Percentiles rank a stretch among this genome's conserved stretches.
phyloP scores from a whole-genome alignment of 2,329 filamentous ascomycete genomes.

The Monosporascus sp. region DNA sequence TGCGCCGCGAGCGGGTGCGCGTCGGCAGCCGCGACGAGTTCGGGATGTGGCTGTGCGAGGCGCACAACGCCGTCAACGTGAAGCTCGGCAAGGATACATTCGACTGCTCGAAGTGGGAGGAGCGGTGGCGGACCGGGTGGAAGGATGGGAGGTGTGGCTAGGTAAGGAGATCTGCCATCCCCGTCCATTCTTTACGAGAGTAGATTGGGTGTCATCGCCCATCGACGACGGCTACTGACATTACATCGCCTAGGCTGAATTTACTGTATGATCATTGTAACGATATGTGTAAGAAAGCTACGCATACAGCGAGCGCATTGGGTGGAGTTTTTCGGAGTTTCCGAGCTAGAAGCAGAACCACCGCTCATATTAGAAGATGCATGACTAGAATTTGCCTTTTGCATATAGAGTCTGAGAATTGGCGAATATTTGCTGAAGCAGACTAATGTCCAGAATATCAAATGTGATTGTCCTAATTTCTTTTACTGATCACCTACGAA shows the following conservation, averaged over 20 bases:
- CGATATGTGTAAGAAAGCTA: neutral
- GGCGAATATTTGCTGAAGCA: neutral
- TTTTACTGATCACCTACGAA: too few relatives aligned
- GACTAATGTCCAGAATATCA: neutral
- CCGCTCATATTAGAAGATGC: neutral
- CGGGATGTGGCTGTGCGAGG: conserved; percentile 76
- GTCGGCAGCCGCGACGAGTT: conserved; percentile 62
- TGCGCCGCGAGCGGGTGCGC: conserved; percentile 63
- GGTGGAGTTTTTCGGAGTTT: neutral
- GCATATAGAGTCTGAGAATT: too few relatives aligned
- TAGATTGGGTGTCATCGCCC: too few relatives aligned
- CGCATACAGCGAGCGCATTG: neutral
- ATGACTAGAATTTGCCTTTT: too few relatives aligned
- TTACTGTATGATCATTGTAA: neutral
- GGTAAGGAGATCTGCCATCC: neutral
- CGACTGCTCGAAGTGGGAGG: conserved; percentile 86
- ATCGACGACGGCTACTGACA: neutral
- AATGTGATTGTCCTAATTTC: neutral
- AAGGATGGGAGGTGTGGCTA: conserved; percentile 58
- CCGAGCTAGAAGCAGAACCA: neutral
- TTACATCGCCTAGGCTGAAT: neutral
- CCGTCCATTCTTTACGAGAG: too few relatives aligned
- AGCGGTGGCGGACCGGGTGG: conserved; percentile 92
- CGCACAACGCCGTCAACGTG: conserved; percentile 80
- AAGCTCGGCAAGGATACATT: conserved; percentile 90